Percentiles rank a stretch among this genome's conserved stretches.
Conservation (phyloP, 306 rosid genomes). For the Parietaria judaica region DNA sequence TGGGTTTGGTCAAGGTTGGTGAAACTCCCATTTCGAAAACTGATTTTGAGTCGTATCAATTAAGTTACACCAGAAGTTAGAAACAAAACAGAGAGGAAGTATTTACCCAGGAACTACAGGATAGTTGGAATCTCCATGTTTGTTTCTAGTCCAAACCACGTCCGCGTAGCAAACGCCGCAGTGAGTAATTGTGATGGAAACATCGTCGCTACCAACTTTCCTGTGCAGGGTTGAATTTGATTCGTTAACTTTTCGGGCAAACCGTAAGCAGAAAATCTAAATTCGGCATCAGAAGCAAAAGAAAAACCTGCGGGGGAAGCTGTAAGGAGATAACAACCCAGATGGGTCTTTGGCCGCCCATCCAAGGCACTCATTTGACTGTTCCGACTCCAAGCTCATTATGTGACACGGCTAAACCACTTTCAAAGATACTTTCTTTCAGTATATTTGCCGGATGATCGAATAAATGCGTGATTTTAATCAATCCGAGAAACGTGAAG, state of each 20-base stretch:
- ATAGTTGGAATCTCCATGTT: conserved; percentile 45
- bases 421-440: neutral
- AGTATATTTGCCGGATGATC: neutral
- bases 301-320: conserved; percentile 12
- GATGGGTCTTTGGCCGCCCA: conserved; percentile 25
- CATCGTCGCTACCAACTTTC: conserved; percentile 38
- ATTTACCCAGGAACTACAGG: conserved; percentile 74
- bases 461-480: neutral
- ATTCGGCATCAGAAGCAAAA: no score
- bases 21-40: neutral
- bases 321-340: conserved; percentile 16
- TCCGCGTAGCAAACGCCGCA: conserved; percentile 82
- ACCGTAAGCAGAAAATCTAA: no score
- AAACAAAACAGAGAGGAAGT: neutral
- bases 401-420: neutral
- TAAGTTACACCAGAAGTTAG: neutral
- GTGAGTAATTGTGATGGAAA: conserved; percentile 58
- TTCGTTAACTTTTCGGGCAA: no score
- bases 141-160: conserved; percentile 50
- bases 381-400: conserved; percentile 1
- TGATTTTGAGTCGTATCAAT: no score
- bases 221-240: neutral
- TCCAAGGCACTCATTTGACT: conserved; percentile 11
- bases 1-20: no score
- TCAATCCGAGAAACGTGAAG: neutral